These are phyloP conservation scores for Thermochaetoides thermophila DNA, from an alignment of 495 filamentous ascomycete genomes.

Conservation along the genomic window DNA sequence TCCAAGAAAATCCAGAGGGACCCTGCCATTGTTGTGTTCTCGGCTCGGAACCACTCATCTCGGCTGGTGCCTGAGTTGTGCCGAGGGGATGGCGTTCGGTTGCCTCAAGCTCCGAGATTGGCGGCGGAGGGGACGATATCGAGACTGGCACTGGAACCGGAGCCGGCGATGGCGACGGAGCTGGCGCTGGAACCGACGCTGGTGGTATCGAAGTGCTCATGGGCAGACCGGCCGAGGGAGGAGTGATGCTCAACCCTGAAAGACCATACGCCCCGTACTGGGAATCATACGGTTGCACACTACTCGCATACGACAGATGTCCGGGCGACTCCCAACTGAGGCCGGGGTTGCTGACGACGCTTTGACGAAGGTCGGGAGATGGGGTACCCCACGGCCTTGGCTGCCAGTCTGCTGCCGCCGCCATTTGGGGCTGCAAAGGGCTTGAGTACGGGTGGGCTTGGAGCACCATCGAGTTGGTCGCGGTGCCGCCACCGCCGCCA, in stretches of 20 bases:
- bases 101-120: conserved; percentile 3
- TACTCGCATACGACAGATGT: conserved; percentile 7
- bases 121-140: too few relatives aligned
- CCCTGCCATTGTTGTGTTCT: too few relatives aligned
- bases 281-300: too few relatives aligned
- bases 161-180: conserved; percentile 1
- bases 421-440: background rate
- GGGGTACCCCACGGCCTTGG: conserved; percentile 4
- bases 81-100: background rate
- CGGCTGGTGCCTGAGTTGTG: conserved; percentile 1
- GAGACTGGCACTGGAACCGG: background rate
- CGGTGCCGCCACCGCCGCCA: too few relatives aligned
- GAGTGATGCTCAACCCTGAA: too few relatives aligned
- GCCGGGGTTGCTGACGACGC: conserved; percentile 8
- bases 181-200: too few relatives aligned
- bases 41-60: conserved; percentile 5
- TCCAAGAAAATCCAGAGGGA: too few relatives aligned
- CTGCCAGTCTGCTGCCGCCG: conserved; percentile 4
- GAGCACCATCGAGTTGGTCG: too few relatives aligned
- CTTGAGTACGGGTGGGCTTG: too few relatives aligned
- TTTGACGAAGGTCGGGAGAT: conserved; percentile 3
- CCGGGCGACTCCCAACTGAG: conserved; percentile 22
- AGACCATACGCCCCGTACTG: background rate
- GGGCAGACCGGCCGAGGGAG: too few relatives aligned
- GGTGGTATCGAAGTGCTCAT: too few relatives aligned